These are phyloP conservation scores for Arachis hypogaea DNA, from an alignment of 306 rosid species.

Conservation along the genomic window DNA sequence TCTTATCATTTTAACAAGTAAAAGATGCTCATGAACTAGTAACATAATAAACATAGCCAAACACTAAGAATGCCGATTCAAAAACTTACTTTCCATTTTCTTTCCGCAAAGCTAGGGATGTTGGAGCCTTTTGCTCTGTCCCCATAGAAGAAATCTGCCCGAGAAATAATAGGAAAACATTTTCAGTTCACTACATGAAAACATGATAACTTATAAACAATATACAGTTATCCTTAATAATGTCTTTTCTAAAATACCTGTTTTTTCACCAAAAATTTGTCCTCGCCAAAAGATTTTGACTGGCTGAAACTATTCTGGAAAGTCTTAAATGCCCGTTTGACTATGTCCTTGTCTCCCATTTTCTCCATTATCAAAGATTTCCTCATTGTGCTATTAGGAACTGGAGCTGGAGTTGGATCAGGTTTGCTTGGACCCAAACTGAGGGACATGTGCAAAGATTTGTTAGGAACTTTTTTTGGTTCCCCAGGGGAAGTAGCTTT, in stretches of 20 bases:
- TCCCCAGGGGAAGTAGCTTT: constrained; percentile 41
- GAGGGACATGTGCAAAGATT: constrained; percentile 64
- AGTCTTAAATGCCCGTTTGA: constrained; percentile 75
- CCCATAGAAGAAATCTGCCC: constrained; percentile 55
- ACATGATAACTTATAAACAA: not conserved
- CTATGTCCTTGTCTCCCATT: constrained; percentile 86
- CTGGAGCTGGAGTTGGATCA: constrained; percentile 49
- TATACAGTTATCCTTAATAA: constrained; percentile 5
- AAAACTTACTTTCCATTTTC: constrained; percentile 64
- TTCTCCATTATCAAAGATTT: constrained; percentile 74
- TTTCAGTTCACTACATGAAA: constrained; percentile 8
- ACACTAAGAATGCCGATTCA: constrained; percentile 18
- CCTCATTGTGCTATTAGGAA: constrained; percentile 49
- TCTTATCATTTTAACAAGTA: not conserved
- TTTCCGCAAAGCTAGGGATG: constrained; percentile 45
- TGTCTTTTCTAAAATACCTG: constrained; percentile 46
- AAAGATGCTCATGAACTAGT: too few species aligned
- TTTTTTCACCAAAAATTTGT: constrained; percentile 47
- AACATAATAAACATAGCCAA: not conserved
- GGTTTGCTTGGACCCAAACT: constrained; percentile 51
- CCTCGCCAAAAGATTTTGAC: constrained; percentile 50
- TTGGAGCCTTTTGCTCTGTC: constrained; percentile 52
- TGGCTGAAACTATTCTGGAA: constrained; percentile 66
- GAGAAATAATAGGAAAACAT: constrained; percentile 14
- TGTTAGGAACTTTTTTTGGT: constrained; percentile 53